Conservation (phyloP, 2,329 filamentous ascomycete genomes). For the Parafenestella ontariensis region DNA sequence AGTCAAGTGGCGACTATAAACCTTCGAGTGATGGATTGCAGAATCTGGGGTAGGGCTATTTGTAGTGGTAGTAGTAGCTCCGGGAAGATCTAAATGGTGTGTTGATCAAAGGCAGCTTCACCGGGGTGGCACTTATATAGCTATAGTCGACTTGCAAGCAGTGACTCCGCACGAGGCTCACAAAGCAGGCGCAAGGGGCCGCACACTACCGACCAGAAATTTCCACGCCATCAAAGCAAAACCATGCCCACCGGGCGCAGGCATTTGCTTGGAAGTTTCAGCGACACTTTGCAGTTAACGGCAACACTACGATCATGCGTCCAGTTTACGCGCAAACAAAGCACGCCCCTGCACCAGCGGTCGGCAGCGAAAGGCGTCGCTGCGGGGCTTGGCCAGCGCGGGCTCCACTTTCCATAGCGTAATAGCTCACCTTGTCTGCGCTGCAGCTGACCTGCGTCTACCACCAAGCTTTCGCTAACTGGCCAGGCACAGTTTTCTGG, state of each 20-base stretch:
- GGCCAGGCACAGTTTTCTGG: conserved; percentile 28
- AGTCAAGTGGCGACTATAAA: conserved; percentile 19
- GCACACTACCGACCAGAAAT: conserved; percentile 31
- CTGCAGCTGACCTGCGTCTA: conserved; percentile 31
- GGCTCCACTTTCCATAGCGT: conserved; percentile 39
- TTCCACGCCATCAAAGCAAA: conserved; percentile 37
- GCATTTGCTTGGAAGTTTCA: conserved; percentile 30
- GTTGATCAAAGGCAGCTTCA: conserved; percentile 14
- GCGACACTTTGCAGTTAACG: conserved; percentile 53
- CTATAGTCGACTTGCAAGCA: neutral
- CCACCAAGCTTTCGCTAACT: conserved; percentile 11
- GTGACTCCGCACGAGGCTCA: neutral
- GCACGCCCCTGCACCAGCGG: conserved; percentile 16
- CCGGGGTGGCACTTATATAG: conserved; percentile 30
- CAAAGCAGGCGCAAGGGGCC: neutral
- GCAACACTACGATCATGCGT: conserved; percentile 48
- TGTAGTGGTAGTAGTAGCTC: conserved; percentile 14
- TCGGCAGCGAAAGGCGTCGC: conserved; percentile 12
- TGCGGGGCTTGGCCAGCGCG: conserved; percentile 21
- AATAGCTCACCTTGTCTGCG: conserved; percentile 31
- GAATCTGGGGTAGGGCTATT: conserved; percentile 21
- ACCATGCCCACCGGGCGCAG: conserved; percentile 34
- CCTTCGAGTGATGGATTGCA: neutral
- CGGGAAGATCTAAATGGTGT: conserved; percentile 23
- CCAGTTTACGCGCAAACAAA: conserved; percentile 30